These are phyloP conservation scores for Scolecobasidium constrictum DNA, from an alignment of 2,329 filamentous ascomycete genomes.

Conservation along the genomic window DNA sequence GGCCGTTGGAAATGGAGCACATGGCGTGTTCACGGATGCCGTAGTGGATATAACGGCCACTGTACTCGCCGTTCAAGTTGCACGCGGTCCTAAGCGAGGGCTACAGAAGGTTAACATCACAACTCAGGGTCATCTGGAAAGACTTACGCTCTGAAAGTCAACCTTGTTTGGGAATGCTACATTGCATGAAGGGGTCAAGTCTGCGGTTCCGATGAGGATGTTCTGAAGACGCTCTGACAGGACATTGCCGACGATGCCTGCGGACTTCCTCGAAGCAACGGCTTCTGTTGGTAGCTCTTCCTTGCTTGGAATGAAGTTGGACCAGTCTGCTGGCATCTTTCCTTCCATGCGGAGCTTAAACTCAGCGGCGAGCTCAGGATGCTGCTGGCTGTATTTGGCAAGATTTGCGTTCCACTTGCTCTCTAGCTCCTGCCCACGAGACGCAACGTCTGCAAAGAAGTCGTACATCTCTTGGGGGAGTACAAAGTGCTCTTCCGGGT, in stretches of 20 bases:
- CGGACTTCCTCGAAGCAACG: conserved; percentile 40
- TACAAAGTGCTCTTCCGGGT: conserved; percentile 37
- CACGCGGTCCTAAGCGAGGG: conserved; percentile 24
- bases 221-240: conserved; percentile 36
- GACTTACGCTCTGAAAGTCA: neutral
- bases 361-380: conserved; percentile 19
- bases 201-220: conserved; percentile 44
- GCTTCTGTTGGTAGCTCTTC: conserved; percentile 36
- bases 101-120: too few species aligned
- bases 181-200: conserved; percentile 42
- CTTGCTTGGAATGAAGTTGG: too few species aligned
- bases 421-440: conserved; percentile 36
- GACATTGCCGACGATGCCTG: conserved; percentile 41
- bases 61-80: conserved; percentile 44
- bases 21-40: conserved; percentile 27
- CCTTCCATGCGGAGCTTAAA: neutral
- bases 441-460: conserved; percentile 41
- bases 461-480: conserved; percentile 35
- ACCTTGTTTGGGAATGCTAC: conserved; percentile 39
- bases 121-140: too few species aligned
- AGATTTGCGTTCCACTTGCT: conserved; percentile 39
- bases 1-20: conserved; percentile 36
- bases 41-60: conserved; percentile 40
- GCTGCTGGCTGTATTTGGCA: conserved; percentile 21
- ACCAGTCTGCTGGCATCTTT: neutral